Evolutionary conservation across 2,329 filamentous ascomycete species (phyloP), one percentile per base, ranked within the genome.

Genomic region (Aphanoascus verrucosus): DNA sequence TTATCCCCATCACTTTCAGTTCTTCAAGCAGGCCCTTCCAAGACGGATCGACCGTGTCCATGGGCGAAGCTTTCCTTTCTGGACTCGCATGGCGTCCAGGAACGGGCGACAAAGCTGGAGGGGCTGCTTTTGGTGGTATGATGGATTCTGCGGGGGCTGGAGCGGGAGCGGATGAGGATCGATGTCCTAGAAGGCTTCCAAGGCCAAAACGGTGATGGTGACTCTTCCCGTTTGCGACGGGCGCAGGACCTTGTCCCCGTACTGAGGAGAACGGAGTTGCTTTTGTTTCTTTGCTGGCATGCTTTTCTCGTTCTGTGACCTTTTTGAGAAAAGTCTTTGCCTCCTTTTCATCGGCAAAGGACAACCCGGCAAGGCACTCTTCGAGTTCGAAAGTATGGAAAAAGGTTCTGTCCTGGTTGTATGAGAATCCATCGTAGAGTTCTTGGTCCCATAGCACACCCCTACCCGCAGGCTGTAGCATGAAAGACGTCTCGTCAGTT

Each of bases 331-430:
- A 97, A 55, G 88, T 86, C 72, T 88, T 94, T 34, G 93, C 93
- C 73, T 98, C 93, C 71, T 96, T 97, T 74, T 97, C 93, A 69
- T 97, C 93, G 57, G 85, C 83, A 64, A 98, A 98, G 20, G 88
- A 95, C 56, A 98, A 74, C 0, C 84, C 93, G 5, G 89, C 93
- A 56, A 94, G 74, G 64, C 89, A 97, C 58, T 94, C 83, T 70
- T 97, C 90, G 53, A 95, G 79, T 73, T 98, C 93, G 67, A 98
- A 98, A 5, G 88, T 89, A 71, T 97, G 90, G 72, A 98, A 98
- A 73, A 96, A 98, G 56, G 88, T 91, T 57, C 93, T 84, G 68
- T 98, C 93, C 66, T 96, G 91, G 72, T 96, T 95, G 76, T 97
- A 98, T 58, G 78, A 77, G 77, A 94, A 97, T 49, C 83, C 83